These are phyloP conservation scores for Chrysanthemum makinoi DNA, from an alignment of 129 eudicot species.

Conservation along the genomic window DNA sequence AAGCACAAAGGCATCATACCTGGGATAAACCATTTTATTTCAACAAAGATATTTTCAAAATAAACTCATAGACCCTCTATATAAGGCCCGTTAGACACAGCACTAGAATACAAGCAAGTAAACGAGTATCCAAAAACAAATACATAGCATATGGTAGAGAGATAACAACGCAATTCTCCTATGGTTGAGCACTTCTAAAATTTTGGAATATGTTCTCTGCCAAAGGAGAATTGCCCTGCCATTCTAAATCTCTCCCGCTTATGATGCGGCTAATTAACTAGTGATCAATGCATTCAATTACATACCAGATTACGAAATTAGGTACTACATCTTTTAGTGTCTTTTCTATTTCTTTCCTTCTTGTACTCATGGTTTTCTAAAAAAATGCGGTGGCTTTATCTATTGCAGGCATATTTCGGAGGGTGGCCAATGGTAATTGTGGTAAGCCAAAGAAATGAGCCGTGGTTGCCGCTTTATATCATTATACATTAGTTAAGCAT, in stretches of 20 bases:
- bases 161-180: constrained; percentile 59
- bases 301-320: no score
- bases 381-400: no score
- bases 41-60: constrained; percentile 42
- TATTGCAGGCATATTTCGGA: no score
- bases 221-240: constrained; percentile 36
- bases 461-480: no score
- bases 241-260: constrained; percentile 18
- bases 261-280: background rate
- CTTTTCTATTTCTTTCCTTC: no score
- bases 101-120: constrained; percentile 5
- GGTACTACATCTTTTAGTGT: no score
- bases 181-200: constrained; percentile 39
- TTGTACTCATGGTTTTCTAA: no score
- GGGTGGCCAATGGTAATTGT: no score
- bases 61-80: constrained; percentile 31
- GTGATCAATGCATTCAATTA: no score
- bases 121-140: background rate
- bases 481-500: no score
- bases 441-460: no score
- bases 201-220: constrained; percentile 25
- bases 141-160: constrained; percentile 21
- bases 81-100: constrained; percentile 25
- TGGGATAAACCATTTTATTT: constrained; percentile 39
- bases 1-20: constrained; percentile 45